Base-by-base conservation (phyloP, 2,329 filamentous ascomycete genomes). In the Chaetomiaceae sp. region DNA sequence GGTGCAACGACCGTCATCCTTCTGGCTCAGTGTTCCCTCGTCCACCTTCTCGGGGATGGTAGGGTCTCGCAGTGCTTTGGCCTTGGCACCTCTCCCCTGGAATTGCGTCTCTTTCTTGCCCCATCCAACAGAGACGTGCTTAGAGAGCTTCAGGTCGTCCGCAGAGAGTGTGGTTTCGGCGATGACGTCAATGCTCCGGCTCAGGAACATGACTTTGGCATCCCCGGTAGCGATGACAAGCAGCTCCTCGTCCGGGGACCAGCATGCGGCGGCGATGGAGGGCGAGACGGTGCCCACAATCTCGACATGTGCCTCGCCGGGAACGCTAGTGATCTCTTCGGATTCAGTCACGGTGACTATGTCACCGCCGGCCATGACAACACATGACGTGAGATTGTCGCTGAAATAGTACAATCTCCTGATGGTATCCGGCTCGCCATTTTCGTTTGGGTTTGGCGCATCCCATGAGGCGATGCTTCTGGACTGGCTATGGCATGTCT, bases 91-190 rank as follows among this genome's bases (percentile, higher is more conserved):
- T 64, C 89, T 90, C 46, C 94, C 94, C 66, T 96, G 89, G 69
- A 99, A 99, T 68, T 99, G 94, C 0, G 94, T 99, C 71, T 99
- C 94, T 67, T 88, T 90, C 75, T 97, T 97, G 55, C 94, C 94
- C 94, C 94, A 99, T 45, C 94, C 94, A 20, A 99, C 92, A 18
- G 90, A 95, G 53, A 96, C 94, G 74, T 96, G 91, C 68, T 86
- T 94, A 23, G 87, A 97, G n/a, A 84, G 82, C 62, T 87, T 87
- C 58, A 95, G 79, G 69, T 95, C 92, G 40, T 91, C 89, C 0
- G 75, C 67, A 0, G 80, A 82, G 68, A 97, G 83, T 30, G 77
- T 74, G 48, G 88, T 78, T 69, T 91, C 87, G 30, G 87, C 82
- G 37, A 95, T 83, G 53, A 85, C 86, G 62, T 97, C 92, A 60